Conservation (phyloP, 108 stramenopile species). For the Nitzschia sp. region DNA sequence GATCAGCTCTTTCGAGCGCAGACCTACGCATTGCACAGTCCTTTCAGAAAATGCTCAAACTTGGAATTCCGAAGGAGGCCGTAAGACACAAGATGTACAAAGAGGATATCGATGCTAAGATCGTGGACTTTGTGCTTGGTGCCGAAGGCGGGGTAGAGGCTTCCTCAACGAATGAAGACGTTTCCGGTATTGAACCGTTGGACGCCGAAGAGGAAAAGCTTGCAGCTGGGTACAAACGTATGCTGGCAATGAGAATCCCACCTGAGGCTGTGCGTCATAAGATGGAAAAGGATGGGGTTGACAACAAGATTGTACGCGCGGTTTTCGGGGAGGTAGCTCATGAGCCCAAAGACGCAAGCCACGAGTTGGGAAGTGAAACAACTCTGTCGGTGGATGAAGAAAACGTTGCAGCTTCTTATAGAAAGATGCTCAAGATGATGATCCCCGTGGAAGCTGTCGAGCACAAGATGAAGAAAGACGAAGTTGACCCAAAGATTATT, state of each 20-base stretch:
- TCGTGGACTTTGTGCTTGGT: slow-evolving; percentile 34
- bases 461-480: slow-evolving; percentile 79
- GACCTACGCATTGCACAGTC: slow-evolving; percentile 18
- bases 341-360: background rate
- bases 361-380: background rate
- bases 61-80: slow-evolving; percentile 43
- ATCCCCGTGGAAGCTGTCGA: slow-evolving; percentile 73
- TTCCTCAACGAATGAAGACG: background rate
- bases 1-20: slow-evolving; percentile 7
- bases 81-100: slow-evolving; percentile 53
- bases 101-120: slow-evolving; percentile 35
- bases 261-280: slow-evolving; percentile 72
- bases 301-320: slow-evolving; percentile 44
- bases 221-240: slow-evolving; percentile 62
- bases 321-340: slow-evolving; percentile 29
- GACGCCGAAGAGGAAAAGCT: slow-evolving; percentile 52
- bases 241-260: slow-evolving; percentile 81
- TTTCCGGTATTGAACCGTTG: slow-evolving; percentile 1
- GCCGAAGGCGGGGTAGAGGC: slow-evolving; percentile 4
- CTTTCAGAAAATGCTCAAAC: slow-evolving; percentile 58
- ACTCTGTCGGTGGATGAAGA: slow-evolving; percentile 39
- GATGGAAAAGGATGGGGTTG: slow-evolving; percentile 68
- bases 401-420: slow-evolving; percentile 28
- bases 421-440: slow-evolving; percentile 52
- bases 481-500: slow-evolving; percentile 19